These are phyloP conservation scores for Pseudoneurospora amorphoporcata DNA, from an alignment of 495 filamentous ascomycete genomes.

Conservation along the genomic window DNA sequence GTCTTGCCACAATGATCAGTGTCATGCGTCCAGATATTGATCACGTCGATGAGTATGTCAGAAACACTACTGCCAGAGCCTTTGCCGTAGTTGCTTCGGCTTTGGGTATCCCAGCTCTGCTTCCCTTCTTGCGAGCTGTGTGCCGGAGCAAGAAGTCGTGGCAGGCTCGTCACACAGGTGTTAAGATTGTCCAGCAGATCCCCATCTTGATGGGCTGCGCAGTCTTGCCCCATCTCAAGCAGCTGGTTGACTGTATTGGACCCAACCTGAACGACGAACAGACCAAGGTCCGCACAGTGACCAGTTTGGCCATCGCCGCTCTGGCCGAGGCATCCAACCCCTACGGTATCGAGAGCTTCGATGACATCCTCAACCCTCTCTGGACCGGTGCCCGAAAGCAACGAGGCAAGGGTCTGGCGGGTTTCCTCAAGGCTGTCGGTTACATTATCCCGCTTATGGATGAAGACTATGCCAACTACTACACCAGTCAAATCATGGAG, in stretches of 20 bases:
- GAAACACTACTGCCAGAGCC: constrained; percentile 95
- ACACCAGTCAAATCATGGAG: constrained; percentile 97
- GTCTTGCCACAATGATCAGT: constrained; percentile 97
- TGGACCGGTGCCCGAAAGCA: constrained; percentile 96
- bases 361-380: constrained; percentile 91
- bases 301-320: constrained; percentile 88
- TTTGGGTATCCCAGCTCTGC: constrained; percentile 86
- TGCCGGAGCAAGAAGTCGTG: constrained; percentile 98
- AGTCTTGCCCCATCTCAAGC: constrained; percentile 90
- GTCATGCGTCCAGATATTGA: constrained; percentile 99
- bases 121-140: constrained; percentile 91
- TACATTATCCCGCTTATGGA: constrained; percentile 99
- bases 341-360: constrained; percentile 98
- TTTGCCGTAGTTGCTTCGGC: constrained; percentile 97
- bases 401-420: constrained; percentile 88
- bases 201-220: constrained; percentile 99
- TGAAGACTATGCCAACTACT: constrained; percentile 98
- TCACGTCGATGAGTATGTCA: constrained; percentile 96
- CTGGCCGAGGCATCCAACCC: constrained; percentile 94
- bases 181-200: constrained; percentile 98
- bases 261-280: constrained; percentile 96
- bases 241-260: constrained; percentile 90
- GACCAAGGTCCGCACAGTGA: constrained; percentile 93
- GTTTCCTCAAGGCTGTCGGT: constrained; percentile 94
- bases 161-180: constrained; percentile 98